A percentile compares a stretch with the other conserved stretches of the same genome.
These are phyloP conservation scores for Ulvella scutata DNA, from an alignment of 139 green algal genomes.

Conservation along the genomic window DNA sequence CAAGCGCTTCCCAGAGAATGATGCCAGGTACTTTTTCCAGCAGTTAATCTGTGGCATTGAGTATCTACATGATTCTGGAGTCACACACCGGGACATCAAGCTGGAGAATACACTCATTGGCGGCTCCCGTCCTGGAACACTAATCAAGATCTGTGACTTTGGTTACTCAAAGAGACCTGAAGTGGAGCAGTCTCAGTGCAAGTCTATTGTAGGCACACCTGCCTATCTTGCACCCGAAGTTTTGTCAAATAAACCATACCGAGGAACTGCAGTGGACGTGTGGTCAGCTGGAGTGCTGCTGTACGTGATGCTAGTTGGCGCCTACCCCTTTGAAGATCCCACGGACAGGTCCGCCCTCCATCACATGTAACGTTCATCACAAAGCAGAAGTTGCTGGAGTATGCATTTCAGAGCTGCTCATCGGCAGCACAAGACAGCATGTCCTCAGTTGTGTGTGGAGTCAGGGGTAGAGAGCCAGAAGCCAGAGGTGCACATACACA, in stretches of 20 bases:
- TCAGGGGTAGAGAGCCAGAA: not conserved
- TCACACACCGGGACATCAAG: slow-evolving; percentile 82
- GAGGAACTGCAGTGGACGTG: slow-evolving; percentile 81
- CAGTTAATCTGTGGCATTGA: slow-evolving; percentile 90
- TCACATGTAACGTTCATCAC: no score
- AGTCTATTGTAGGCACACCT: slow-evolving; percentile 95
- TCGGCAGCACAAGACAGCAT: no score
- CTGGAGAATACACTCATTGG: slow-evolving; percentile 97
- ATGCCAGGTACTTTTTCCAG: slow-evolving; percentile 98
- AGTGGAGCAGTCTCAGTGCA: slow-evolving; percentile 68
- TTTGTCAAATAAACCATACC: slow-evolving; percentile 15
- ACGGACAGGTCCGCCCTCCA: slow-evolving; percentile 44
- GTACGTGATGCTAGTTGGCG: slow-evolving; percentile 92
- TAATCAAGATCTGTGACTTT: slow-evolving; percentile 98
- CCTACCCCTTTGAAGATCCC: slow-evolving; percentile 93
- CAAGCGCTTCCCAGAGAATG: slow-evolving; percentile 84
- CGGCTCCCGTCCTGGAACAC: slow-evolving; percentile 38
- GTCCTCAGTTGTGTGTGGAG: not conserved
- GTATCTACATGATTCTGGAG: slow-evolving; percentile 27
- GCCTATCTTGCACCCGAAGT: slow-evolving; percentile 96
- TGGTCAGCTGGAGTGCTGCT: slow-evolving; percentile 97
- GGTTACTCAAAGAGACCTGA: slow-evolving; percentile 52
- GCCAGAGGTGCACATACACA: not conserved
- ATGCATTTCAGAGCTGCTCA: no score
- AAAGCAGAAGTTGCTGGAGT: no score